Evolutionary conservation across 441 rosid genomes (phyloP), one percentile per base, ranked within the genome.

Genomic region (Adansonia grandidieri): DNA sequence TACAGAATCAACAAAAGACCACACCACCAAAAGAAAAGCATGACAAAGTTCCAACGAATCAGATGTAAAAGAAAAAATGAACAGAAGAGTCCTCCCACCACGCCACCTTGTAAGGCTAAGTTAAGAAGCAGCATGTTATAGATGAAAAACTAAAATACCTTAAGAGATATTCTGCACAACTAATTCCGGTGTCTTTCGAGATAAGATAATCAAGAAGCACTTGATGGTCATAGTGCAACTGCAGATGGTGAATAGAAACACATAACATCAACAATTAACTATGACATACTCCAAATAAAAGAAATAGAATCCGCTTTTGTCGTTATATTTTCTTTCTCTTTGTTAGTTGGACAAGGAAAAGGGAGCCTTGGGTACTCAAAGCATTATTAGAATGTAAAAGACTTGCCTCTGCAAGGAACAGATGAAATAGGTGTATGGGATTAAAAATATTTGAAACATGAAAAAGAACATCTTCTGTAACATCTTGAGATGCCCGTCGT

Each of bases 171-270:
- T 93, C 97, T 62, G 92, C 98, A 83, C 94, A 90, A 82, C 82
- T 85, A 78, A 82, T 85, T 81, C 99, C 95, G 0, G 80, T 83
- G 80, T 92, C 98, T 84, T 90, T 92, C 42, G 97, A 92, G 82
- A 92, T 91, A 77, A 92, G 97, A 88, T 90, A 93, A 89, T 96
- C 97, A 71, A 96, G 97, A 82, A 96, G 92, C 80, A 92, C 94
- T 85, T 90, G 92, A 84, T 96, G 97, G 84, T 92, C 98, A 82
- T 90, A 93, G 80, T 87, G 94, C 84, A 96, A 80, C 99, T 96
- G 89, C 65, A 78, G 9, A 53, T 15, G 65, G 75, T 6, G 76
- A 72, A 47, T 74, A 28, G 48, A 67, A 79, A 56, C 53, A 77
- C 51, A 78, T 32, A 54, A 73, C 22, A 65, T 75, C 75, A 72